A percentile compares a stretch with the other conserved stretches of the same genome.
Conservation (phyloP, 148 eudicot genomes). For the Rhododendron ovatum region DNA sequence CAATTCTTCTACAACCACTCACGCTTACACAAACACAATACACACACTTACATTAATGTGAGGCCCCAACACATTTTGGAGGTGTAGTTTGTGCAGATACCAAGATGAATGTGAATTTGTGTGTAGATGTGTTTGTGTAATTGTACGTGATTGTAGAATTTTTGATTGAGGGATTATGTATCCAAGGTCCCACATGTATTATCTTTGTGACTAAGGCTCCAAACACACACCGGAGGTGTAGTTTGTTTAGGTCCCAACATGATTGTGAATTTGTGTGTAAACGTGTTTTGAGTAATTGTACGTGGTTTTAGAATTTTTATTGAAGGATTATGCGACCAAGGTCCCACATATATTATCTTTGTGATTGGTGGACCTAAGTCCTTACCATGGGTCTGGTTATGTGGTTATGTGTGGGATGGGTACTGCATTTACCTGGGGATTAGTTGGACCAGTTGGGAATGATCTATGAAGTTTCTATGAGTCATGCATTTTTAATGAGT, state of each 20-base stretch:
- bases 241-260: not conserved
- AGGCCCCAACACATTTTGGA: not conserved
- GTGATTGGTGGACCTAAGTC: not conserved
- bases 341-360: not conserved
- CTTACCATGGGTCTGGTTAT: not conserved
- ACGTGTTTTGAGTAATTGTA: not conserved
- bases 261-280: not conserved
- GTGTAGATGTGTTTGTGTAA: too few relatives aligned
- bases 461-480: not conserved
- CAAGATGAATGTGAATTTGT: too few relatives aligned
- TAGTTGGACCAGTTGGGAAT: not conserved
- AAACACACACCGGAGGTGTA: not conserved
- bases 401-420: not conserved
- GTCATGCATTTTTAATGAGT: not conserved
- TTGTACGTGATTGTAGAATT: too few relatives aligned
- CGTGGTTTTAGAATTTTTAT: not conserved
- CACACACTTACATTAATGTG: not conserved
- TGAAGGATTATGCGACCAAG: not conserved
- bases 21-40: not conserved
- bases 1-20: not conserved
- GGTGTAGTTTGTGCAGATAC: not conserved
- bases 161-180: not conserved
- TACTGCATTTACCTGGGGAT: not conserved
- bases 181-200: not conserved
- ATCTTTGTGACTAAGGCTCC: too few relatives aligned